Percentiles rank a stretch among this genome's conserved stretches.
phyloP scores from a whole-genome alignment of 208 protist species.

The Ichthyophonus hoferi region DNA sequence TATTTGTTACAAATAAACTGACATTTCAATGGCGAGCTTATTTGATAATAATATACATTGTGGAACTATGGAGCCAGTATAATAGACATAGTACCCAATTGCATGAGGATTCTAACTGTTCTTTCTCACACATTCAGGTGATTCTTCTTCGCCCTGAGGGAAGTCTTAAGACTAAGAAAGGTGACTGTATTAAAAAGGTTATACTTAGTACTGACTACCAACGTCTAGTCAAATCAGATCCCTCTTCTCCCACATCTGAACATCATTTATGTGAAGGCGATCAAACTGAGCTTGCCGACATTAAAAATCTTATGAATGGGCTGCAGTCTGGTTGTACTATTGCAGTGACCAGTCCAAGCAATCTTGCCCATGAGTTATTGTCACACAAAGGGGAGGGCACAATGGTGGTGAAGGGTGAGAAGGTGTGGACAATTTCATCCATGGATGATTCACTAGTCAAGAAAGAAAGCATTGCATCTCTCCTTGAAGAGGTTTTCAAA shows the following conservation, averaged over 20 bases:
- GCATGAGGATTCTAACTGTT: background rate
- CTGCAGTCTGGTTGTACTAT: background rate
- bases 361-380: constrained; percentile 6
- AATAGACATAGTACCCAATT: too few relatives aligned
- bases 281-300: background rate
- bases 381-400: constrained; percentile 13
- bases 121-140: background rate
- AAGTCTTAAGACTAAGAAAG: background rate
- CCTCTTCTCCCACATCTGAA: background rate
- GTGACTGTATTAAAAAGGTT: background rate
- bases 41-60: too few relatives aligned
- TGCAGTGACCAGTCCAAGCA: background rate
- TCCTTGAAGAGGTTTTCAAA: background rate
- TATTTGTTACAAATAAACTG: too few relatives aligned
- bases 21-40: too few relatives aligned
- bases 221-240: background rate
- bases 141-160: constrained; percentile 20
- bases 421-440: background rate
- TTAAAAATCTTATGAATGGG: background rate
- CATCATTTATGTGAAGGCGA: background rate
- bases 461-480: background rate
- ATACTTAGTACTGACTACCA: background rate
- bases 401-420: background rate
- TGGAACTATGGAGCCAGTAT: too few relatives aligned
- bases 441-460: background rate